phyloP scores from a whole-genome alignment of 352 stramenopile species.

The Pythium chondricola region DNA sequence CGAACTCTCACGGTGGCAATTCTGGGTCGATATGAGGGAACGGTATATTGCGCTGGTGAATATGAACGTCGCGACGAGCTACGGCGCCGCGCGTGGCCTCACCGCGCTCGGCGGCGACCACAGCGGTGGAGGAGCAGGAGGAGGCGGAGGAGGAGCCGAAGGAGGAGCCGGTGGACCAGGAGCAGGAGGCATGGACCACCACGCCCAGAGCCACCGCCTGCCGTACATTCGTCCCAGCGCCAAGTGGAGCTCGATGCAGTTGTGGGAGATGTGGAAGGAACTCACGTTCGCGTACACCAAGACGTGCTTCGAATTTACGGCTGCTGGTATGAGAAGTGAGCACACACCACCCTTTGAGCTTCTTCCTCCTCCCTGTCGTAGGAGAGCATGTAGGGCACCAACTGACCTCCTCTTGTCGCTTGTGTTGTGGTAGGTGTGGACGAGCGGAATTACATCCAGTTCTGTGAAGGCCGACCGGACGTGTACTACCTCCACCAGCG shows the following conservation, averaged over 20 bases:
- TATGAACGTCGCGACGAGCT: conserved; percentile 12
- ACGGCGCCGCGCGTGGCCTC: conserved; percentile 15
- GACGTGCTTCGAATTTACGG: conserved; percentile 76
- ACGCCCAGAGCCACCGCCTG: background rate
- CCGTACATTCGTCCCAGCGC: conserved; percentile 11
- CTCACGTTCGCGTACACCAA: conserved; percentile 78
- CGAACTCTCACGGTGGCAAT: conserved; percentile 73
- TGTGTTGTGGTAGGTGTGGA: conserved; percentile 46
- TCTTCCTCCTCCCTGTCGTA: background rate
- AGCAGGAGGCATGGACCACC: background rate
- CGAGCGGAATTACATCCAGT: conserved; percentile 76
- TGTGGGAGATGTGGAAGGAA: conserved; percentile 83
- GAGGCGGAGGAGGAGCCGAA: background rate
- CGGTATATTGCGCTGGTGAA: conserved; percentile 61
- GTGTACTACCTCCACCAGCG: conserved; percentile 80
- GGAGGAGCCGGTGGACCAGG: background rate
- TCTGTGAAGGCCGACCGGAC: conserved; percentile 62
- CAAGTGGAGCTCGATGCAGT: conserved; percentile 76
- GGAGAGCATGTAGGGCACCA: too few species aligned
- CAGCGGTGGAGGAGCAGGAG: background rate
- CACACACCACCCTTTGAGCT: background rate
- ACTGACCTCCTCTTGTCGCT: too few species aligned
- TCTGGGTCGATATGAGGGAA: conserved; percentile 72
- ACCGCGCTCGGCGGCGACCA: conserved; percentile 11
- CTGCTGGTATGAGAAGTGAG: conserved; percentile 83